Evolutionary conservation across 2,329 filamentous ascomycete species (phyloP).

Genomic region (Diaporthe humulicola): DNA sequence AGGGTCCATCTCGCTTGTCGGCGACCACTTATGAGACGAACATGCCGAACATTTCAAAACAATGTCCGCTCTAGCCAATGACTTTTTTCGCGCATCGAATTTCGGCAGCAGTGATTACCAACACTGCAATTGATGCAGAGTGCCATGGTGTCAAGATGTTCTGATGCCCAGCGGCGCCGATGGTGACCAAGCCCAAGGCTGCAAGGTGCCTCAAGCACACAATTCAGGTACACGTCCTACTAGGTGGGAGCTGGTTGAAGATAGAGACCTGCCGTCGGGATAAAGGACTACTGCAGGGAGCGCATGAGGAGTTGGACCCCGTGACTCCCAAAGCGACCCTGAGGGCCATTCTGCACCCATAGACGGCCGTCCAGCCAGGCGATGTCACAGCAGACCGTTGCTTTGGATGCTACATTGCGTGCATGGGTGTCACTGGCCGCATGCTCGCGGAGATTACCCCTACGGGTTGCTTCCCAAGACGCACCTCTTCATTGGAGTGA

Average conservation of each 20-base stretch:
- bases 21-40: background rate
- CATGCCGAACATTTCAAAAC: background rate
- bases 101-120: background rate
- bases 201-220: background rate
- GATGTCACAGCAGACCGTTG: slow-evolving; percentile 2
- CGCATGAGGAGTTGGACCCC: background rate
- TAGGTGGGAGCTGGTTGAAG: background rate
- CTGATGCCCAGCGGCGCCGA: background rate
- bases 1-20: background rate
- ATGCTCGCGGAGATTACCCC: slow-evolving; percentile 9
- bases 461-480: background rate
- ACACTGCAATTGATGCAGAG: background rate
- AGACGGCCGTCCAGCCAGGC: background rate
- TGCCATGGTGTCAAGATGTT: background rate
- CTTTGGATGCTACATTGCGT: background rate
- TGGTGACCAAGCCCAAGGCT: background rate
- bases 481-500: background rate
- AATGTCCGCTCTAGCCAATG: background rate
- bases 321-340: background rate
- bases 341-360: background rate
- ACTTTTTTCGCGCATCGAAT: background rate
- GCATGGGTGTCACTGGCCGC: background rate
- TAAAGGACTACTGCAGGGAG: background rate
- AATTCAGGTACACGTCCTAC: background rate
- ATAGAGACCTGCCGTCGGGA: background rate